A percentile compares a stretch with the other conserved stretches of the same genome.
phyloP scores from a whole-genome alignment of 225 moss, liverwort and hornwort genomes.

The Lunularia cruciata region DNA sequence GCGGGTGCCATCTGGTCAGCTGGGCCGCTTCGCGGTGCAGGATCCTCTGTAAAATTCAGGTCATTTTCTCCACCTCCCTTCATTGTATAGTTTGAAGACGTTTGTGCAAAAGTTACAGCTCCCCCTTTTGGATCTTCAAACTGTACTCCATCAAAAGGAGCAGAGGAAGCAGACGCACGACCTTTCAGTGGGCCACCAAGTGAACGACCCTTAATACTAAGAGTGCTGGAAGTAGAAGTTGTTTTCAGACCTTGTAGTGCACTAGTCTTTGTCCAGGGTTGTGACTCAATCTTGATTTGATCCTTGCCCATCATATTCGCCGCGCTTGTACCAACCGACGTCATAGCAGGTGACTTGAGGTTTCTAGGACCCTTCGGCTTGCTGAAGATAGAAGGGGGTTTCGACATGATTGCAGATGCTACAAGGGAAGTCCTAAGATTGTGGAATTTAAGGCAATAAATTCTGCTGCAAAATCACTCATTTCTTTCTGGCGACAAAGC shows the following conservation, averaged over 20 bases:
- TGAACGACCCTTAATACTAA: background rate
- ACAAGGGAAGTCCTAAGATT: background rate
- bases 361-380: slow-evolving; percentile 12
- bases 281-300: slow-evolving; percentile 11
- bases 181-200: slow-evolving; percentile 10
- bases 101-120: background rate
- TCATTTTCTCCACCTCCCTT: slow-evolving; percentile 1
- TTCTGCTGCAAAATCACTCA: background rate
- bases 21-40: background rate
- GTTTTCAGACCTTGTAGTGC: slow-evolving; percentile 20
- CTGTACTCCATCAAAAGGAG: slow-evolving; percentile 27
- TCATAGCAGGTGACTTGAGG: background rate
- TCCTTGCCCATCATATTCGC: slow-evolving; percentile 15
- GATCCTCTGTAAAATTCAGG: slow-evolving; percentile 2
- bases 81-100: background rate
- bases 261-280: slow-evolving; percentile 17
- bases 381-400: background rate
- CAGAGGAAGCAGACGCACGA: slow-evolving; percentile 5
- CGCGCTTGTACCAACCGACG: background rate
- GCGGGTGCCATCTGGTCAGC: background rate
- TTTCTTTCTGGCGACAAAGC: background rate
- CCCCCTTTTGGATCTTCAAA: slow-evolving; percentile 6
- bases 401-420: slow-evolving; percentile 17
- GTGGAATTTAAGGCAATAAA: background rate
- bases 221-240: background rate